Evolutionary conservation across 495 filamentous ascomycete species (phyloP).

Genomic region (Talaromyces proteolyticus): DNA sequence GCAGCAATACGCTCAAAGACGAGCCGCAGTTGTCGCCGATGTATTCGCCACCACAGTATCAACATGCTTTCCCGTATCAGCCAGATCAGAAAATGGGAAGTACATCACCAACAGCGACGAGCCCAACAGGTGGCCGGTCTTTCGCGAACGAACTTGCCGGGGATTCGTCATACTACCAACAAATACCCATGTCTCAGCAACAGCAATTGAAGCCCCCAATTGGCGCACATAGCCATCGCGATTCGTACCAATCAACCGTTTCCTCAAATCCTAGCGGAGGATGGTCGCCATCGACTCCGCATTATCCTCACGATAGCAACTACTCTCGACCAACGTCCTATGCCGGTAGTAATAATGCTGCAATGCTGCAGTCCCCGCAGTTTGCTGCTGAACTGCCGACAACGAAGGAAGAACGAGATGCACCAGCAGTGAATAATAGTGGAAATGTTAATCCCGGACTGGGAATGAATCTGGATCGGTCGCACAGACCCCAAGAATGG

Average conservation of each 20-base stretch:
- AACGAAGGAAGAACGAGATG: background rate
- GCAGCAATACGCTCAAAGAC: conserved; percentile 16
- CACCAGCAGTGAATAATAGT: no score
- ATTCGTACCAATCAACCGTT: background rate
- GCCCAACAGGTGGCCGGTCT: no score
- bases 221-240: no score
- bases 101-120: no score
- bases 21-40: background rate
- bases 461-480: no score
- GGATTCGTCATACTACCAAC: background rate
- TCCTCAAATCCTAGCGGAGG: background rate
- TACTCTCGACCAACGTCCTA: background rate
- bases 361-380: background rate
- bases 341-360: background rate
- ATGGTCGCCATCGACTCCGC: background rate
- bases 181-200: background rate
- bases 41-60: background rate
- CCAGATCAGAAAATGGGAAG: no score
- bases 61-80: background rate
- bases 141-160: background rate
- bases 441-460: background rate
- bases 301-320: no score
- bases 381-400: background rate
- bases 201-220: background rate
- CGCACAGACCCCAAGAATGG: background rate